phyloP scores from a whole-genome alignment of 2,329 filamentous ascomycete genomes.

The Diaporthe citri region DNA sequence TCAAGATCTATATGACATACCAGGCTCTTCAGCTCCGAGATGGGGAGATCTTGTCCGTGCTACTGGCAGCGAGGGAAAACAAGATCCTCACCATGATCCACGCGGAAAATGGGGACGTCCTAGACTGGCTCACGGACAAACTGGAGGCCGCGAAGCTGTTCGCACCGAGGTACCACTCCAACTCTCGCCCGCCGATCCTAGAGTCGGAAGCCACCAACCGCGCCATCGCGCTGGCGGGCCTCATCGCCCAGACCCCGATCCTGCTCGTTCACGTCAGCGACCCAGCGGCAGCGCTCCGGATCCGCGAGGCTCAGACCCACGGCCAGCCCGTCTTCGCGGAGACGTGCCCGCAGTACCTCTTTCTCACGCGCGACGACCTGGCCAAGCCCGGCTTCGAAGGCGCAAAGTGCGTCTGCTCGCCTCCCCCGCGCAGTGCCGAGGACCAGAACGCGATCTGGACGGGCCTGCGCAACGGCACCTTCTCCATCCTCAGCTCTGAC shows the following conservation, averaged over 20 bases:
- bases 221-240: conserved; percentile 62
- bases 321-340: conserved; percentile 65
- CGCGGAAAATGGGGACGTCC: conserved; percentile 66
- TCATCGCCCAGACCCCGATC: conserved; percentile 63
- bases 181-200: conserved; percentile 61
- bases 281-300: conserved; percentile 58
- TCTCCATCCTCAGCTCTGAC: conserved; percentile 61
- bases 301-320: conserved; percentile 60
- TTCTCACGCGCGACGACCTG: conserved; percentile 63
- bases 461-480: conserved; percentile 63
- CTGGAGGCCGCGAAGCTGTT: conserved; percentile 61
- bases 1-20: conserved; percentile 68
- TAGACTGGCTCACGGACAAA: conserved; percentile 66
- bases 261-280: conserved; percentile 66
- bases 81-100: conserved; percentile 68
- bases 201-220: conserved; percentile 66
- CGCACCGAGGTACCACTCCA: conserved; percentile 64
- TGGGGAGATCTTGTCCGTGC: conserved; percentile 62
- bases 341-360: conserved; percentile 69
- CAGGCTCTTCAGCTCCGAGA: conserved; percentile 62
- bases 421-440: conserved; percentile 60
- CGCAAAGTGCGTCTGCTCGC: conserved; percentile 67
- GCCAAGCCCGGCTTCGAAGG: conserved; percentile 65
- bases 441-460: conserved; percentile 65
- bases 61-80: conserved; percentile 60